phyloP scores from a whole-genome alignment of 768 basidiomycete genomes.

The Pisolithus albus region DNA sequence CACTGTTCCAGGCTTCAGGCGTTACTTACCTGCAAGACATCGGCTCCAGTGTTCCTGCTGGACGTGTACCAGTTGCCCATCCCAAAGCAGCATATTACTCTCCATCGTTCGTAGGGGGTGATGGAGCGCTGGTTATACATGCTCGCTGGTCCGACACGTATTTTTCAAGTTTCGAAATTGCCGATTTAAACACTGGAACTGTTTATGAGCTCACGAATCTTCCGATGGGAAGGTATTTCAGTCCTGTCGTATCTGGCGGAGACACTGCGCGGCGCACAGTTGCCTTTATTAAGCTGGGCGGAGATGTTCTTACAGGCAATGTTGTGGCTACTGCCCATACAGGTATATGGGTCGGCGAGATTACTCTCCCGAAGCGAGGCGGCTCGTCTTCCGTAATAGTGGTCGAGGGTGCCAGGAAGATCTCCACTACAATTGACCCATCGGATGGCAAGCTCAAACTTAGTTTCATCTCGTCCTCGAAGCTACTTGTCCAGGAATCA shows the following conservation, averaged over 20 bases:
- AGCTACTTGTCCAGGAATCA: constrained; percentile 56
- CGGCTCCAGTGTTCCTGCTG: constrained; percentile 24
- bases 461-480: constrained; percentile 49
- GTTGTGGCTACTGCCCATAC: constrained; percentile 56
- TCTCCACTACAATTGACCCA: constrained; percentile 45
- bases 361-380: constrained; percentile 39
- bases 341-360: constrained; percentile 59
- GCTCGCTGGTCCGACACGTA: constrained; percentile 60
- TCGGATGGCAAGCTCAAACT: constrained; percentile 40
- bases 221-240: constrained; percentile 60
- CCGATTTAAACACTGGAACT: constrained; percentile 39
- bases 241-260: constrained; percentile 44
- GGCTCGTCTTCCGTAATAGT: constrained; percentile 24
- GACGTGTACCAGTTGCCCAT: constrained; percentile 43
- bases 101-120: constrained; percentile 46
- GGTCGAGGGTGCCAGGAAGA: constrained; percentile 42
- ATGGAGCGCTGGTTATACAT: constrained; percentile 47
- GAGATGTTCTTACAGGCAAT: constrained; percentile 53
- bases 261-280: constrained; percentile 40
- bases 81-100: constrained; percentile 53
- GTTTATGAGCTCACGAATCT: constrained; percentile 48
- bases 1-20: constrained; percentile 66
- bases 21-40: constrained; percentile 22
- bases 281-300: constrained; percentile 59
- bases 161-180: constrained; percentile 62